A percentile compares a stretch with the other conserved stretches of the same genome.
These are phyloP conservation scores for Colletotrichum gloeosporioides DNA, from an alignment of 2,329 filamentous ascomycete species.

Conservation along the genomic window DNA sequence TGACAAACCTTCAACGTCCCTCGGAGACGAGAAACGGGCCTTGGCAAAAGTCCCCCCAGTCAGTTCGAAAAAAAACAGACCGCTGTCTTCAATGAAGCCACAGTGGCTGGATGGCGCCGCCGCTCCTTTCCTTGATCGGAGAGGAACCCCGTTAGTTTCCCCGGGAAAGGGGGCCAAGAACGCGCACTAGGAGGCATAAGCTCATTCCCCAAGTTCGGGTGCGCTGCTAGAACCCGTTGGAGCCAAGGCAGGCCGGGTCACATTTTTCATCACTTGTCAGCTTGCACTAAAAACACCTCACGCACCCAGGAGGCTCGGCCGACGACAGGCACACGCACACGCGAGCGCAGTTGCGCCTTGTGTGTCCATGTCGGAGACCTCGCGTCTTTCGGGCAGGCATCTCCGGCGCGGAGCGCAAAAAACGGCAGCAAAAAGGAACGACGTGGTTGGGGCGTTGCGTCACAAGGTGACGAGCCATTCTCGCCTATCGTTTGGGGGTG, in stretches of 20 bases:
- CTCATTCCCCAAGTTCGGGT: not conserved
- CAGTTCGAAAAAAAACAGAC: not conserved
- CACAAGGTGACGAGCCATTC: not conserved
- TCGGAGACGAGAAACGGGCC: not conserved
- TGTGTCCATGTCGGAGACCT: not conserved
- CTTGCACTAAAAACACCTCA: not conserved
- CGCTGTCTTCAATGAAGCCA: not conserved
- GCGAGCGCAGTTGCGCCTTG: not conserved
- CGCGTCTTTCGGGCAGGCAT: constrained; percentile 11
- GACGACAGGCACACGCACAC: not conserved
- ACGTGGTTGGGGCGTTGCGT: not conserved
- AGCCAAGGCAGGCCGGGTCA: not conserved
- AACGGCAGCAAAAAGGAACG: not conserved
- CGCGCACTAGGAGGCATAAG: not conserved
- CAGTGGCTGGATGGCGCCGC: not conserved
- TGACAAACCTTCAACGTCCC: not conserved
- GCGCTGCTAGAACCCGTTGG: not conserved
- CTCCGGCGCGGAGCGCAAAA: not conserved
- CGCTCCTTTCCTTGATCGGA: not conserved
- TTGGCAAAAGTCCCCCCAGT: not conserved
- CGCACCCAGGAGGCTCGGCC: not conserved
- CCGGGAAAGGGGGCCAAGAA: not conserved
- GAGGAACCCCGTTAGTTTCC: not conserved
- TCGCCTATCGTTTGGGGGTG: not conserved
- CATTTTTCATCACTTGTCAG: not conserved